Conservation (phyloP, 2,329 filamentous ascomycete genomes). For the Purpureocillium lavendulum region DNA sequence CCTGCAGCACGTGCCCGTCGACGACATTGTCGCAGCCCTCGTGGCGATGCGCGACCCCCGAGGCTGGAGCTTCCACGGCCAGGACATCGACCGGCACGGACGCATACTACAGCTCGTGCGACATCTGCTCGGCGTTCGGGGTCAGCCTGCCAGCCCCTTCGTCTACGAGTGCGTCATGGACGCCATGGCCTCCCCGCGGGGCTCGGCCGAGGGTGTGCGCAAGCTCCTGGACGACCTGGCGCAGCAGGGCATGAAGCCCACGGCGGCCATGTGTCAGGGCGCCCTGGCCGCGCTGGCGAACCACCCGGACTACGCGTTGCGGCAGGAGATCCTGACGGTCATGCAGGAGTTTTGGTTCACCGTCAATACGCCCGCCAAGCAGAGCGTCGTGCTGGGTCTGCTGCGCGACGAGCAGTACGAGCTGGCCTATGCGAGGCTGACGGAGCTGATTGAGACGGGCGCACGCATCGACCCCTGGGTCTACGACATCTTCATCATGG, state of each 20-base stretch:
- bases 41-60: conserved; percentile 14
- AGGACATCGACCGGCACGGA: conserved; percentile 14
- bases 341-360: conserved; percentile 64
- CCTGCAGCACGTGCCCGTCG: conserved; percentile 10
- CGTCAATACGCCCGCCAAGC: conserved; percentile 47
- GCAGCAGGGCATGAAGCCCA: conserved; percentile 49
- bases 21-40: conserved; percentile 19
- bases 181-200: conserved; percentile 58
- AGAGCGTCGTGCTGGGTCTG: conserved; percentile 63
- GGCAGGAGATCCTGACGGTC: conserved; percentile 60
- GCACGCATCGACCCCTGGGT: conserved; percentile 61
- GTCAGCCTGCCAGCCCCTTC: conserved; percentile 44
- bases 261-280: conserved; percentile 61
- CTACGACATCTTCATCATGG: conserved; percentile 68
- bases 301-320: conserved; percentile 77
- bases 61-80: conserved; percentile 9
- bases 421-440: conserved; percentile 63
- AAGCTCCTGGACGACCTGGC: conserved; percentile 68
- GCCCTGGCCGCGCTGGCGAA: conserved; percentile 66
- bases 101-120: conserved; percentile 38
- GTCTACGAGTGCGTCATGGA: conserved; percentile 71
- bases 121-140: conserved; percentile 48
- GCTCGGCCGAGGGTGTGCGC: conserved; percentile 56
- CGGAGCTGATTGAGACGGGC: conserved; percentile 52
- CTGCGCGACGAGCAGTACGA: conserved; percentile 79